Percentiles rank a stretch among this genome's conserved stretches.
These are phyloP conservation scores for Clarireedia paspali DNA, from an alignment of 2,329 filamentous ascomycete species.

Conservation along the genomic window DNA sequence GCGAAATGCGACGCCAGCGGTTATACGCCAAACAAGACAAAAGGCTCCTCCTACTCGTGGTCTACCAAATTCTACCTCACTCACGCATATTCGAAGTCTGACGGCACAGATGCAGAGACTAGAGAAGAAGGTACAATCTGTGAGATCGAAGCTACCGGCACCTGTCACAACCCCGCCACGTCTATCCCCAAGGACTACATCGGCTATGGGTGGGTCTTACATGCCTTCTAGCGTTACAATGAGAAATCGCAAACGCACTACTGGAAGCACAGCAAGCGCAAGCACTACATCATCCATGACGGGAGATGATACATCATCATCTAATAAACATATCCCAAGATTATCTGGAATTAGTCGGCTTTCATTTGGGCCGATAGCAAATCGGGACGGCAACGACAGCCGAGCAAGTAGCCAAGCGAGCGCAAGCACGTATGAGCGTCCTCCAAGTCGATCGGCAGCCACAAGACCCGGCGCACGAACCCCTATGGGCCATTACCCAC, in stretches of 20 bases:
- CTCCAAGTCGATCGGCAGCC: conserved; percentile 25
- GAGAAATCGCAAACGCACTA: conserved; percentile 62
- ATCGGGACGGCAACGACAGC: conserved; percentile 31
- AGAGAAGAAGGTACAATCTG: conserved; percentile 86
- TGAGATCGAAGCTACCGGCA: conserved; percentile 82
- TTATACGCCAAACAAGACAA: conserved; percentile 34
- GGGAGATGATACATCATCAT: conserved; percentile 28
- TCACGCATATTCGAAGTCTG: conserved; percentile 86
- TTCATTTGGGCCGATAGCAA: conserved; percentile 55
- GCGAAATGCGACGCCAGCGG: conserved; percentile 29
- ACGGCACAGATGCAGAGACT: conserved; percentile 97
- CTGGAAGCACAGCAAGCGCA: conserved; percentile 36
- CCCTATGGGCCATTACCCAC: conserved; percentile 29
- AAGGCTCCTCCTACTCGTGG: conserved; percentile 33
- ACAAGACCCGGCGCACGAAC: conserved; percentile 28
- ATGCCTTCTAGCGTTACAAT: conserved; percentile 54
- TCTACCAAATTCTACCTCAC: conserved; percentile 56
- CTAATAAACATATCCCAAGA: conserved; percentile 45
- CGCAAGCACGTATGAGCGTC: conserved; percentile 16
- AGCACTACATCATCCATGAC: conserved; percentile 18
- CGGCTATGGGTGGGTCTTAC: conserved; percentile 32
- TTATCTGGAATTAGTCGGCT: conserved; percentile 56
- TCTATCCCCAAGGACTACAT: conserved; percentile 57
- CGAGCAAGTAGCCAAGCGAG: conserved; percentile 10
- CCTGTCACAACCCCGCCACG: conserved; percentile 71